Conservation (phyloP, 1,284 basidiomycete genomes). For the Xerocomus minutiporus region DNA sequence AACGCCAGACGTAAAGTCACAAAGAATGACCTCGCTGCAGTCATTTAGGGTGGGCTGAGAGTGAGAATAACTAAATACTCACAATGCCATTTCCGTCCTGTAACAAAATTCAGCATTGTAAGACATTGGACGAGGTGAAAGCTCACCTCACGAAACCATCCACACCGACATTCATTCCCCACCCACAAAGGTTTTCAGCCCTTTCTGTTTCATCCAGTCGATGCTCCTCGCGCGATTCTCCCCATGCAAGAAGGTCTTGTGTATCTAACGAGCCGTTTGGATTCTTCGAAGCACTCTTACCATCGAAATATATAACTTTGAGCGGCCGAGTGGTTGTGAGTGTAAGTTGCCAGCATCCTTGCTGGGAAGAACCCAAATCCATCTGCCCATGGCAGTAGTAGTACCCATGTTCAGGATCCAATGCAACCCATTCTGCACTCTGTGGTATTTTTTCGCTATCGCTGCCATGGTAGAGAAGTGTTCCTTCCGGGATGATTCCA, state of each 20-base stretch:
- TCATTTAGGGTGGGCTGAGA: too few species aligned
- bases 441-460: neutral
- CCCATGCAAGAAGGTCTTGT: neutral
- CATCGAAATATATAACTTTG: neutral
- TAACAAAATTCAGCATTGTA: neutral
- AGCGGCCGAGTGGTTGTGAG: neutral
- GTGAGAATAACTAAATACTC: neutral
- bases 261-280: neutral
- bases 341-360: neutral
- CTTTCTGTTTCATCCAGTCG: neutral
- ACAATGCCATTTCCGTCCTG: neutral
- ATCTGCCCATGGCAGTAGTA: neutral
- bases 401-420: neutral
- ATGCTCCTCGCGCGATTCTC: neutral
- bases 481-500: neutral
- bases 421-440: neutral
- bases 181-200: neutral
- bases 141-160: neutral
- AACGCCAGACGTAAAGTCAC: too few species aligned
- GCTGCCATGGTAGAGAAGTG: constrained; percentile 29
- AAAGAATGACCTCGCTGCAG: too few species aligned
- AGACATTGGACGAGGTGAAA: too few species aligned
- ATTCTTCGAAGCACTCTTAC: constrained; percentile 34
- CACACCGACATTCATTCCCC: neutral
- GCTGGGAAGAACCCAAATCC: neutral